These are phyloP conservation scores for Mesotaenium endlicherianum DNA, from an alignment of 139 green algal genomes.

Conservation along the genomic window DNA sequence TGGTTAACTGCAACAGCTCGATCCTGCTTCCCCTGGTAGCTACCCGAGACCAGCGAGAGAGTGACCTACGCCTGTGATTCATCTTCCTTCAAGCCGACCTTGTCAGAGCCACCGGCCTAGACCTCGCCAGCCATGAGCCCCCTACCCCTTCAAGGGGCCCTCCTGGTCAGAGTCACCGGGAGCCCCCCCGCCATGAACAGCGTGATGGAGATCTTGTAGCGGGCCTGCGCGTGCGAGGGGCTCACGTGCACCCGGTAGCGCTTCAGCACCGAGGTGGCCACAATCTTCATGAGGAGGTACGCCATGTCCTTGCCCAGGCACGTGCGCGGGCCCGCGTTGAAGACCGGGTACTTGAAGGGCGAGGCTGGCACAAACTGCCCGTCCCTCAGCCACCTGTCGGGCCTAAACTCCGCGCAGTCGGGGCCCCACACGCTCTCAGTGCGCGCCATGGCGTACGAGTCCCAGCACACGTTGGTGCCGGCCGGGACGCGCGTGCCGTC, in stretches of 20 bases:
- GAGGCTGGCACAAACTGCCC: not conserved
- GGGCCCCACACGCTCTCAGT: not conserved
- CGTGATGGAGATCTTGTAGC: not conserved
- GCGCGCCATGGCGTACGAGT: conserved; percentile 9
- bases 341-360: conserved; percentile 20
- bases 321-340: conserved; percentile 8
- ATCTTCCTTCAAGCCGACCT: too few relatives aligned
- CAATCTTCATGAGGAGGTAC: not conserved
- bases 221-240: not conserved
- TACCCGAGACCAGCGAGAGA: too few relatives aligned
- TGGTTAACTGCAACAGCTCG: too few relatives aligned
- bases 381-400: conserved; percentile 4
- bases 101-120: too few relatives aligned
- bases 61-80: too few relatives aligned
- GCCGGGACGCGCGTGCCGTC: not conserved
- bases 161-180: not conserved
- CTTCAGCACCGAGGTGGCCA: not conserved
- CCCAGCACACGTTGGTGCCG: not conserved
- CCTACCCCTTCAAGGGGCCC: too few relatives aligned
- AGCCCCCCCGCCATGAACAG: conserved; percentile 25
- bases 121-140: too few relatives aligned
- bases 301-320: conserved; percentile 27
- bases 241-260: not conserved
- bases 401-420: conserved; percentile 10
- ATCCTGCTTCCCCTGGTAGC: too few relatives aligned